Evolutionary conservation across 2,329 filamentous ascomycete genomes (phyloP).

Genomic region (Teratosphaeria gauchensis): DNA sequence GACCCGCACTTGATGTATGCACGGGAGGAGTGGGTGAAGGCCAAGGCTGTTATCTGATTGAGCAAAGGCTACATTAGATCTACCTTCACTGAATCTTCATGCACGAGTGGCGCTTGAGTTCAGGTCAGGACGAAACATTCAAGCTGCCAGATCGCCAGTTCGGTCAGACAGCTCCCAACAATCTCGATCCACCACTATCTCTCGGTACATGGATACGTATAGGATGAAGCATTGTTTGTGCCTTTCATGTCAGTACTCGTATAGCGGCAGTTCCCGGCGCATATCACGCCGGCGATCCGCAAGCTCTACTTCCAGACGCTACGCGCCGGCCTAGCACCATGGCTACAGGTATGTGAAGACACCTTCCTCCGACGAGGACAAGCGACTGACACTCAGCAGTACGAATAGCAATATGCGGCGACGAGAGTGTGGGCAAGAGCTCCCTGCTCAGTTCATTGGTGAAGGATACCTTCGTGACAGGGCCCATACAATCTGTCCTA

Average conservation of each 20-base stretch:
- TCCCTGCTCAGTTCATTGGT: conserved; percentile 66
- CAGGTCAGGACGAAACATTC: too few relatives aligned
- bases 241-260: not conserved
- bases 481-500: conserved; percentile 84
- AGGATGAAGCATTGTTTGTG: too few relatives aligned
- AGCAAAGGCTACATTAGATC: too few relatives aligned
- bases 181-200: too few relatives aligned
- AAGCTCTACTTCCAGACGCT: not conserved
- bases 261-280: not conserved
- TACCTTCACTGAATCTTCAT: too few relatives aligned
- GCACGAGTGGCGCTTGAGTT: too few relatives aligned
- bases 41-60: too few relatives aligned
- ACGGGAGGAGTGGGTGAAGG: too few relatives aligned
- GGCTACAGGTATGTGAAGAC: not conserved
- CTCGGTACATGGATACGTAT: too few relatives aligned
- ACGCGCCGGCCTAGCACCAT: not conserved
- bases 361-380: not conserved
- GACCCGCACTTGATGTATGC: too few relatives aligned
- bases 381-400: conserved; percentile 42
- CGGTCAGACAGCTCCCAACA: too few relatives aligned
- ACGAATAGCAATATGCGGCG: conserved; percentile 90
- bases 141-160: too few relatives aligned
- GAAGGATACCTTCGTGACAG: conserved; percentile 84
- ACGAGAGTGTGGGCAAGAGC: conserved; percentile 90
- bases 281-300: not conserved